Conservation (phyloP, 345 rosid species). For the sweet orange (Citrus sinensis) region DNA sequence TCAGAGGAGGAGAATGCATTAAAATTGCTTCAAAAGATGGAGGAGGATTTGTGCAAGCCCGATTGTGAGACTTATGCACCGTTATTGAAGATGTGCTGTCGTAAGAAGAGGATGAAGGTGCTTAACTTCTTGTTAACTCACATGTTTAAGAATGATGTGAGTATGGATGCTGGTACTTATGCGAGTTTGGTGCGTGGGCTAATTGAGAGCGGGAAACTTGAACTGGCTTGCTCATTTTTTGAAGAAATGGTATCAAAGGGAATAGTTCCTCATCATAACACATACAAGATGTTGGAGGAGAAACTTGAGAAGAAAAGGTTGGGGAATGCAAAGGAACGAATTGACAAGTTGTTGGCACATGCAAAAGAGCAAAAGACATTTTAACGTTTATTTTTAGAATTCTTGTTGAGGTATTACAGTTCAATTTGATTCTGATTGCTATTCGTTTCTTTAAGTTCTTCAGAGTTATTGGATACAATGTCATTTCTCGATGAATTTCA, state of each 20-base stretch:
- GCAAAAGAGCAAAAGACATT: background rate
- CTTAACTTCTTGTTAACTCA: constrained; percentile 56
- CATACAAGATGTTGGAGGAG: constrained; percentile 43
- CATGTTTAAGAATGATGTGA: constrained; percentile 66
- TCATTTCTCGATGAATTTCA: constrained; percentile 36
- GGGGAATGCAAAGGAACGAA: constrained; percentile 42
- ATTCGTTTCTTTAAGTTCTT: no score
- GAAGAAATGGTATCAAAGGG: constrained; percentile 62
- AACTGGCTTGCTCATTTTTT: constrained; percentile 63
- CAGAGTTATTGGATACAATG: no score
- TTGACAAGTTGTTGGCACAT: constrained; percentile 42
- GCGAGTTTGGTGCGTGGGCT: constrained; percentile 54
- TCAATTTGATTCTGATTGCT: no score
- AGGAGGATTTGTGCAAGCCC: constrained; percentile 59
- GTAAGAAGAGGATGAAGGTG: constrained; percentile 66
- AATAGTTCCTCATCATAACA: constrained; percentile 50
- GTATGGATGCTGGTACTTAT: constrained; percentile 60
- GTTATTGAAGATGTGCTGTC: constrained; percentile 70
- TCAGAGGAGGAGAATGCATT: constrained; percentile 59
- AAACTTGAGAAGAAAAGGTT: constrained; percentile 51
- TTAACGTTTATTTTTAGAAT: background rate
- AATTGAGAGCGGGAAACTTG: constrained; percentile 54
- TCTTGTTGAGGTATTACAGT: background rate
- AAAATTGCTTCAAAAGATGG: constrained; percentile 66
- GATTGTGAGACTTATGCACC: constrained; percentile 57